Evolutionary conservation across 2,329 filamentous ascomycete species (phyloP), one percentile per base, ranked within the genome.

Genomic region (Aspergillus caelatus): DNA sequence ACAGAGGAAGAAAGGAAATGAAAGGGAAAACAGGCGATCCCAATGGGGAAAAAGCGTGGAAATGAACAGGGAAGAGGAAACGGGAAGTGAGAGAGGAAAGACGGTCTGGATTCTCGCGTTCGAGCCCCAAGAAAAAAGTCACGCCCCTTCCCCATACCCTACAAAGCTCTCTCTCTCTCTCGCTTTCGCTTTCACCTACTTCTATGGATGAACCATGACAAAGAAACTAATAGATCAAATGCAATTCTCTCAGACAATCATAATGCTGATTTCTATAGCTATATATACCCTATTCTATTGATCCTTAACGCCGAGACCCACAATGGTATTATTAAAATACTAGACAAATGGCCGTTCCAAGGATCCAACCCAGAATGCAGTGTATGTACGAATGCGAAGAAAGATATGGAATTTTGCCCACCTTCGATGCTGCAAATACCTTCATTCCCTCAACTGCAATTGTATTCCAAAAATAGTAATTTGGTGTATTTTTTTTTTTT

Each of bases 11-110:
- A 56, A 56, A 52, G 34, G 28, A 43, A 53, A 39, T 36, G 26
- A 50, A 30, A 45, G 30, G 53, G n/a, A 46, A 30, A 30, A 21
- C 34, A n/a, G 45, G 21, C 45, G 8, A 48, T 28, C 45, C 45
- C 16, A n/a, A 45, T 11, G 53, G 32, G 34, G 53, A 23, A 23
- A 19, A 50, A 11, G 30, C n/a, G 52, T 36, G 34, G 50, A 55
- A 55, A 55, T 55, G 32, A 39, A 16, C 30, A 54, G 52, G 34
- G 12, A 39, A 61, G 46, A 52, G 62, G 50, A 57, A 62, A 65
- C 50, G 54, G 59, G 59, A 63, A 11, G n/a, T 41, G 43, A 14
- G 43, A 46, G 26, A 55, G 43, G 41, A 57, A 23, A 36, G 43
- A 57, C 41, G 57, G 57, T 52, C 48, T 52, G 48, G 48, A 52